phyloP scores from a whole-genome alignment of 495 filamentous ascomycete genomes.

The Rhizodiscina lignyota region DNA sequence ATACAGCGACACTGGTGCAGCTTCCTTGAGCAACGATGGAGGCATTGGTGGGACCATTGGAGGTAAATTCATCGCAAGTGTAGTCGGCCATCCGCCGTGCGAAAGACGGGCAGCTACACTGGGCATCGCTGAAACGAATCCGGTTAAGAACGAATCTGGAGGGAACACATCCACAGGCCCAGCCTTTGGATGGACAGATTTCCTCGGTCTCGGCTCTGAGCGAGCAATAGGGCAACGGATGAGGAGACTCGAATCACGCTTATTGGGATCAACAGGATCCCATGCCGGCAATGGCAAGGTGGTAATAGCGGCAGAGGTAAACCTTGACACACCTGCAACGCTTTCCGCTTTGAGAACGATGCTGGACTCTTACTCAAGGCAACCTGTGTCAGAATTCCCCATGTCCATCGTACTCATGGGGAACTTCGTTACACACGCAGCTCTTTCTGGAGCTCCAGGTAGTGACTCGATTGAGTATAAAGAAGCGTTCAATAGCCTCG shows the following conservation, averaged over 20 bases:
- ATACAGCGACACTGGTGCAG: slow-evolving; percentile 33
- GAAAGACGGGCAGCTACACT: slow-evolving; percentile 68
- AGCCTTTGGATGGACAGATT: slow-evolving; percentile 94
- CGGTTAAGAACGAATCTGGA: slow-evolving; percentile 23
- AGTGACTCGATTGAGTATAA: slow-evolving; percentile 81
- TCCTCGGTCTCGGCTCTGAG: slow-evolving; percentile 80
- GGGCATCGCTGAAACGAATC: too few species aligned
- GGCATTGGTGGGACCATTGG: slow-evolving; percentile 81
- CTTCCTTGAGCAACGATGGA: slow-evolving; percentile 45
- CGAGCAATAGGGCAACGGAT: slow-evolving; percentile 68
- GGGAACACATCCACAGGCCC: slow-evolving; percentile 40
- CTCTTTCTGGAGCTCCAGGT: slow-evolving; percentile 47
- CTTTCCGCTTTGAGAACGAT: slow-evolving; percentile 64
- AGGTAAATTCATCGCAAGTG: slow-evolving; percentile 75
- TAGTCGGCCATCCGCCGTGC: slow-evolving; percentile 75
- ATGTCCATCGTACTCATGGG: slow-evolving; percentile 67
- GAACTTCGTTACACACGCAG: slow-evolving; percentile 62
- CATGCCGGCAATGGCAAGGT: too few species aligned
- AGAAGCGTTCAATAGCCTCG: slow-evolving; percentile 79
- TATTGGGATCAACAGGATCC: slow-evolving; percentile 22
- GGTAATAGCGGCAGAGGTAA: slow-evolving; percentile 62
- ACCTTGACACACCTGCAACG: slow-evolving; percentile 64
- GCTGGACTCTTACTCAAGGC: slow-evolving; percentile 48
- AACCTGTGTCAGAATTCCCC: slow-evolving; percentile 47
- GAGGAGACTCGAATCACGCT: slow-evolving; percentile 41